Percentiles rank a stretch among this genome's conserved stretches.
These are phyloP conservation scores for Scedosporium dehoogii DNA, from an alignment of 2,329 filamentous ascomycete genomes.

Conservation along the genomic window DNA sequence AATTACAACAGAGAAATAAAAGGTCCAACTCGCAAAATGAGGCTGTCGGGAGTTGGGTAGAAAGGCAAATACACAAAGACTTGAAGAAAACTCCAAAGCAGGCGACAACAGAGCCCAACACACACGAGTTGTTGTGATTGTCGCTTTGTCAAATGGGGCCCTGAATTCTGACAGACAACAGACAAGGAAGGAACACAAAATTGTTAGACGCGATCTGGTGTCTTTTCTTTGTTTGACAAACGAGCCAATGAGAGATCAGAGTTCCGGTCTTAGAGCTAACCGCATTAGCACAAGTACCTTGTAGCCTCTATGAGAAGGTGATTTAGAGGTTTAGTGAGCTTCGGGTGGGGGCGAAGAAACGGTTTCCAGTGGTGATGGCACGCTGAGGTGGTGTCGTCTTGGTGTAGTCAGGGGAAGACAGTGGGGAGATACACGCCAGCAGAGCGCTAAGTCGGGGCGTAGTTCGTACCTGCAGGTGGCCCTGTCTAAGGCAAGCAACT, in stretches of 20 bases:
- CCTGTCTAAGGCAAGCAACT: neutral
- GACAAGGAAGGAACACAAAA: neutral
- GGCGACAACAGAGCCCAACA: neutral
- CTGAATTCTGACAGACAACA: neutral
- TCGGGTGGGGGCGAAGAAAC: neutral
- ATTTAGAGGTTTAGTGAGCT: neutral
- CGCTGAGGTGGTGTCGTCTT: neutral
- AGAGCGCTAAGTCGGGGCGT: neutral
- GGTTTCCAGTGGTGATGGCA: neutral
- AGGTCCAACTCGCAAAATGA: neutral
- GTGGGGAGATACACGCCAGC: neutral
- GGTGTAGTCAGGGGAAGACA: neutral
- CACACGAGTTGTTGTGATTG: neutral
- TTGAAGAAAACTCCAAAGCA: neutral
- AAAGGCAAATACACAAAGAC: neutral
- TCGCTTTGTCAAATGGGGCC: neutral
- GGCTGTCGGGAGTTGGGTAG: neutral
- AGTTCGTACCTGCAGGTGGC: neutral
- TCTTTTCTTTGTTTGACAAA: neutral
- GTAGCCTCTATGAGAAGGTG: neutral
- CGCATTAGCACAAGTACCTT: constrained; percentile 1
- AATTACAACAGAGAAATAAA: neutral
- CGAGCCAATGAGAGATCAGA: neutral
- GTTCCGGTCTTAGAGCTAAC: neutral
- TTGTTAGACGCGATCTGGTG: neutral